Evolutionary conservation across 179 eudicot genomes (phyloP).

Genomic region (Carnegiea gigantea): DNA sequence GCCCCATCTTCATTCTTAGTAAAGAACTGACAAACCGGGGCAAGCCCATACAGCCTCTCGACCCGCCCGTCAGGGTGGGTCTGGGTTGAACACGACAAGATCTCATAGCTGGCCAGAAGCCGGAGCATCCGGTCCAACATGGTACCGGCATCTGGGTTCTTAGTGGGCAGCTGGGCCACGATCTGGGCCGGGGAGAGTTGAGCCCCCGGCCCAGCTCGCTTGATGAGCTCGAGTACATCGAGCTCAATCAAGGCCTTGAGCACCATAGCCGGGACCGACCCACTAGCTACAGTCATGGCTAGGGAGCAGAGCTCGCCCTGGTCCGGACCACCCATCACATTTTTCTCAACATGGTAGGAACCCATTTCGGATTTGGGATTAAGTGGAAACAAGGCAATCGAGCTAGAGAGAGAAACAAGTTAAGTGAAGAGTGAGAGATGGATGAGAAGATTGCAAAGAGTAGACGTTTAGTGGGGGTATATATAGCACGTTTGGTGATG

Average conservation of each 20-base stretch:
- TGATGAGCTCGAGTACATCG: background rate
- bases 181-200: background rate
- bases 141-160: background rate
- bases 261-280: background rate
- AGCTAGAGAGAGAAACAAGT: background rate
- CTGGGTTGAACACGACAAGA: background rate
- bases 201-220: background rate
- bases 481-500: too few relatives aligned
- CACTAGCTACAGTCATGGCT: background rate
- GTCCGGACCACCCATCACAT: background rate
- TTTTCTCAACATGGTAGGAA: background rate
- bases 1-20: background rate
- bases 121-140: constrained; percentile 3
- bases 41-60: background rate
- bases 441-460: background rate
- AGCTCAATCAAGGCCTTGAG: background rate
- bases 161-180: background rate
- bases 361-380: background rate
- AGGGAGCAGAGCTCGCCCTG: background rate
- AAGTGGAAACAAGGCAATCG: background rate
- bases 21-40: background rate
- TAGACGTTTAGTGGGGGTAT: background rate
- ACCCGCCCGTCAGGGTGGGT: background rate
- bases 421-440: background rate
- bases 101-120: background rate